Percentiles rank a stretch among this genome's conserved stretches.
phyloP scores from a whole-genome alignment of 108 stramenopile species.

The Cylindrotheca fusiformis region DNA sequence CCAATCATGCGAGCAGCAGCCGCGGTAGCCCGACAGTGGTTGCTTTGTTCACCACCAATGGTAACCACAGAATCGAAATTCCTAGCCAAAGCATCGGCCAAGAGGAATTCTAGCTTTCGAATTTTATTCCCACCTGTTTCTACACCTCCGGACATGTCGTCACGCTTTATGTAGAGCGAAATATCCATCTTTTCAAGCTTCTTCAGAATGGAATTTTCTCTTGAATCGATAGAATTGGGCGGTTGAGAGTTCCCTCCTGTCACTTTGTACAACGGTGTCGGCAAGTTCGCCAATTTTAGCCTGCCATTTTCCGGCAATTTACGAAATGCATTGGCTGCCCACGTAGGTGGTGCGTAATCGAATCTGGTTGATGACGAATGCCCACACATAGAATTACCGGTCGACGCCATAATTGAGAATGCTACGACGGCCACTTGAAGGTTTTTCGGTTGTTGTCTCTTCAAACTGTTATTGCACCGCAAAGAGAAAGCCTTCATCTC shows the following conservation, averaged over 20 bases:
- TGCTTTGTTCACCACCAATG: slow-evolving; percentile 89
- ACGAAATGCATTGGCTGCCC: slow-evolving; percentile 28
- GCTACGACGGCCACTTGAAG: neutral
- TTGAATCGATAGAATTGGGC: neutral
- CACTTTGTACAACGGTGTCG: slow-evolving; percentile 51
- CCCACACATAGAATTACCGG: neutral
- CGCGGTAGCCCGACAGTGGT: slow-evolving; percentile 91
- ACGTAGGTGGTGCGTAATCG: slow-evolving; percentile 47
- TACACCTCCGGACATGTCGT: slow-evolving; percentile 81
- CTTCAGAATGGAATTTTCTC: slow-evolving; percentile 19
- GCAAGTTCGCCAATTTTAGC: slow-evolving; percentile 66
- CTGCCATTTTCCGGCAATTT: slow-evolving; percentile 33
- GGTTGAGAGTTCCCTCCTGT: too few relatives aligned
- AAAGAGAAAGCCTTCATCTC: too few relatives aligned
- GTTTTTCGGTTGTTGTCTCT: too few relatives aligned
- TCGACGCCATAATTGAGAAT: neutral
- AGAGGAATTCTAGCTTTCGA: slow-evolving; percentile 87
- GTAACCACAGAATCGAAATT: slow-evolving; percentile 72
- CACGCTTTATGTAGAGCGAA: slow-evolving; percentile 67
- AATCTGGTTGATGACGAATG: slow-evolving; percentile 1
- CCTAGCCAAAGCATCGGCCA: slow-evolving; percentile 72
- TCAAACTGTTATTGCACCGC: too few relatives aligned
- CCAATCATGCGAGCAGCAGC: slow-evolving; percentile 78
- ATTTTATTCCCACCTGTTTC: slow-evolving; percentile 90
- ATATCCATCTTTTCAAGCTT: slow-evolving; percentile 38